Evolutionary conservation across 2,329 filamentous ascomycete species (phyloP), one percentile per base, ranked within the genome.

Genomic region (Phialophora macrospora): DNA sequence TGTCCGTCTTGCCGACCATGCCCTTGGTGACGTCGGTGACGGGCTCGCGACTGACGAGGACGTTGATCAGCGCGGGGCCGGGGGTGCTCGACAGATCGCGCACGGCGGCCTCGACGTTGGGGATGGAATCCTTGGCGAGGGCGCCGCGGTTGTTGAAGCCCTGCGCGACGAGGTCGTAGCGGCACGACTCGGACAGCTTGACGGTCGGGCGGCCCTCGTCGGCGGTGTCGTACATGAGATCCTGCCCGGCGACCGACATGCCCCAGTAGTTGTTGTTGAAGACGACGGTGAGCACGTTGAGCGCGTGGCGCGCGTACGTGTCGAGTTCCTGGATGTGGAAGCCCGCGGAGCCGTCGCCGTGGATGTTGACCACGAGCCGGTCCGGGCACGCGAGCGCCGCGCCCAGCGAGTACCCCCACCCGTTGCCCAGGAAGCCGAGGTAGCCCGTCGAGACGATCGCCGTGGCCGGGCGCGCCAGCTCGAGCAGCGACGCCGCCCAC

Each of bases 321-420:
- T 82, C 80, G 2, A 82, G 75, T 66, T 82, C 80, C 60, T 77
- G 77, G 51, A 82, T 73, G 64, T 82, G 77, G 69, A 82, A 81
- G 1, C 81, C 80, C 0, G 78, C 79, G 17, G 74, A 76, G 4
- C 80, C 80, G 66, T 83, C 80, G 8, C 80, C 81, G 48, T 82
- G 80, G 3, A 82, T 73, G 63, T 79, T 81, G 4, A 82, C 72
- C 0, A 83, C 72, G 14, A 78, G 72, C 4, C 74, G 70, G 12
- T 70, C 68, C 0, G 77, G 78, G n/a, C 75, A 76, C 0, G 80
- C 80, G 2, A 81, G 70, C 0, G 79, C 79, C 9, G 77, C 78
- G 0, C 81, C 80, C 1, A 82, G 71, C 1, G 75, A 72, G 67
- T 82, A 82, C 3, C 80, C 80, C 73, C 78, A 82, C 3, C 80